Evolutionary conservation across 106 monocot genomes (phyloP).

Genomic region (Dendrobium huoshanense): DNA sequence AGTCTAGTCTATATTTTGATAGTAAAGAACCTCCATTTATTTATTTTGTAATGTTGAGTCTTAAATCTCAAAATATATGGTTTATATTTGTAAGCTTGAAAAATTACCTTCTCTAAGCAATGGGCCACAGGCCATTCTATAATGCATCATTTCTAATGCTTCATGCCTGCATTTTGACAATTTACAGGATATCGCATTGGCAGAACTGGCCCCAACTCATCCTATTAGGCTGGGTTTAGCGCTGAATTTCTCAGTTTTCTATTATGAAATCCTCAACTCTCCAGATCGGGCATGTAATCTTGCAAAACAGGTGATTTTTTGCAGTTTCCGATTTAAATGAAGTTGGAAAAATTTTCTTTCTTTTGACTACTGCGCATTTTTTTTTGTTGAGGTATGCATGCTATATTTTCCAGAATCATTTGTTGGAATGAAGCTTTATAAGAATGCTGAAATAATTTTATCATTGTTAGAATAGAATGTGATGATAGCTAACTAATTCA

Average conservation of each 20-base stretch:
- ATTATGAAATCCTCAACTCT: conserved; percentile 32
- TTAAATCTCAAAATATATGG: too few species aligned
- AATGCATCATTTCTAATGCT: neutral
- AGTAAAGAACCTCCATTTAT: too few species aligned
- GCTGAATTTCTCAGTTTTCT: conserved; percentile 39
- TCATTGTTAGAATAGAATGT: neutral
- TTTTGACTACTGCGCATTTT: neutral
- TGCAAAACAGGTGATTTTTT: conserved; percentile 31
- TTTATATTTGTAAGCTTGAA: neutral
- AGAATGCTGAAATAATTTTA: neutral
- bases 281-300: conserved; percentile 39
- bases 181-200: conserved; percentile 31
- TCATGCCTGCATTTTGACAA: neutral
- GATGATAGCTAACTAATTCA: neutral
- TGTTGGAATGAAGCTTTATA: neutral
- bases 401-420: neutral
- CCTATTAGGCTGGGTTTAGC: conserved; percentile 34
- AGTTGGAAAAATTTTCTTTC: neutral
- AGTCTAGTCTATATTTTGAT: neutral
- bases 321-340: neutral
- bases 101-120: neutral
- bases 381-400: too few species aligned
- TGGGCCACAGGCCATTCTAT: too few species aligned
- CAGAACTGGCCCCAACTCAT: conserved; percentile 35
- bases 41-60: too few species aligned